Evolutionary conservation across 805 yeast genomes (phyloP), one percentile per base, ranked within the genome.

Genomic region (Schwanniomyces vanrijiae): DNA sequence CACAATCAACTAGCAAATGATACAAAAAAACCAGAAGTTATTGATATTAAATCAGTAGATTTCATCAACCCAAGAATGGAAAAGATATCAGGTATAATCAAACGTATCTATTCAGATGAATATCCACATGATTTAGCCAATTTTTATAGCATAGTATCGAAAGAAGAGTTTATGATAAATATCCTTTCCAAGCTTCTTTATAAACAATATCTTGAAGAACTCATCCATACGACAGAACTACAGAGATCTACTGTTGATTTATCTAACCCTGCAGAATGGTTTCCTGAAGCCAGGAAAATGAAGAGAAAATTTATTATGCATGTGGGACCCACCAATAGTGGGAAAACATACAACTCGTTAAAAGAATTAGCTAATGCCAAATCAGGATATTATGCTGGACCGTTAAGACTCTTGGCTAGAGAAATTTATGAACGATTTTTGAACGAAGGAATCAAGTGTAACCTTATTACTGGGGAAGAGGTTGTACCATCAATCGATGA

Each of bases 291-390:
- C 0, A 74, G 98, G 34, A 80, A 82, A 52, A 73, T 90, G 71
- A 83, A 82, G 52, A 73, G 99, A 34, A 84, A 86, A 43, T 76
- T 94, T 42, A 77, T 86, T n/a, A 80, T 94, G 83, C 99, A 94
- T 62, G 88, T 94, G 9, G 99, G 99, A 0, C 99, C 99, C 1
- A 94, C 99, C 0, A 94, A 94, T 63, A 84, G 94, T 54, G 99
- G 99, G 10, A 94, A 94, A 59, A 94, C 98, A 0, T 88, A 88
- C 60, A 78, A 80, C 41, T 96, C 98, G 0, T 68, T 94, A 40
- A 75, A 86, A 56, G 76, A 82, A 46, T 73, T 94, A 42, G 83
- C 83, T 55, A 58, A 65, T 18, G 82, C 90, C 13, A 74, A 81
- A 26, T 76, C 83, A 16, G 99, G 99, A 0, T 88, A 86, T 54